These are phyloP conservation scores for Chlamydomonas reinhardtii DNA, from an alignment of 163 green algal genomes.

Conservation along the genomic window DNA sequence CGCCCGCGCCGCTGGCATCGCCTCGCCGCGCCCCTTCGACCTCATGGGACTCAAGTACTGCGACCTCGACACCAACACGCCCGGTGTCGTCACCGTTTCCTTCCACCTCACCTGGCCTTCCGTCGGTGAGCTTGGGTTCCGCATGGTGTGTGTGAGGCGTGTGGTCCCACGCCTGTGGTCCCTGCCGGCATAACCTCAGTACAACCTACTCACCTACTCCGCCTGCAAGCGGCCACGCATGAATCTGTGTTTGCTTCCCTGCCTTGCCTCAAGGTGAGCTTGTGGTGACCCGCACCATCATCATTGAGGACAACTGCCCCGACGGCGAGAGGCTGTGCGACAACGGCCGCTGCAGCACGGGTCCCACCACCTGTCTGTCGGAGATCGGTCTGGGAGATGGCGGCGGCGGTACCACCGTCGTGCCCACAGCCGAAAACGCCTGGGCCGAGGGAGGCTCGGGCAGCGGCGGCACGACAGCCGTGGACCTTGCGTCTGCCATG, in stretches of 20 bases:
- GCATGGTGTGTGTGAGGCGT: too few relatives aligned
- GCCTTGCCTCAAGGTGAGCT: not conserved
- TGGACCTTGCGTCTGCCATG: too few relatives aligned
- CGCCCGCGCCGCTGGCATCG: not conserved
- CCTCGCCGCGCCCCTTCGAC: not conserved
- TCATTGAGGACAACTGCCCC: not conserved
- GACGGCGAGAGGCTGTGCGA: not conserved
- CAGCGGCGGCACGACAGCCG: too few relatives aligned
- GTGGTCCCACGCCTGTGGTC: too few relatives aligned
- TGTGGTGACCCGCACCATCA: not conserved
- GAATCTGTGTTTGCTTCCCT: too few relatives aligned
- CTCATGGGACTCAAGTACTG: slow-evolving; percentile 5
- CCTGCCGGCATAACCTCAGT: not conserved
- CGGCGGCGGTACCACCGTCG: too few relatives aligned
- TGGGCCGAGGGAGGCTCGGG: too few relatives aligned
- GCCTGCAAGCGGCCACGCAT: too few relatives aligned
- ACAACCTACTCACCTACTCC: not conserved
- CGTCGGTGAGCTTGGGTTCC: not conserved
- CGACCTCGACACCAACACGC: not conserved
- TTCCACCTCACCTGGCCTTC: not conserved
- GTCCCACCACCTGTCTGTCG: not conserved
- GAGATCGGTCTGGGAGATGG: not conserved
- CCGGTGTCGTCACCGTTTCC: not conserved
- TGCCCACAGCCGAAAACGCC: too few relatives aligned
- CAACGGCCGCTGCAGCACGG: not conserved